A percentile compares a stretch with the other conserved stretches of the same genome.
These are phyloP conservation scores for Arachis hypogaea DNA, from an alignment of 306 rosid species.

Conservation along the genomic window DNA sequence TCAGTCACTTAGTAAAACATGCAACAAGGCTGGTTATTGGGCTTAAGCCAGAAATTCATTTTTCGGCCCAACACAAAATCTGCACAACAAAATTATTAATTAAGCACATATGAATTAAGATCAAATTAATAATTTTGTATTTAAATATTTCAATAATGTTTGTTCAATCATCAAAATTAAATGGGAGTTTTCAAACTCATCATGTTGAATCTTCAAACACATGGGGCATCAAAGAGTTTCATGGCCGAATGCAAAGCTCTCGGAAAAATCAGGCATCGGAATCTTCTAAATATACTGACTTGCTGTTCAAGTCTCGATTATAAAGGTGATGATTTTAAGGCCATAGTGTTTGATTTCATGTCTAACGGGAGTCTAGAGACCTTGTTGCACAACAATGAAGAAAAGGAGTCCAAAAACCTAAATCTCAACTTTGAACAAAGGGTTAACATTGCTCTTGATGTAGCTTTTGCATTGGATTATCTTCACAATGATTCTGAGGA, in stretches of 20 bases:
- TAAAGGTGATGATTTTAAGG: slow-evolving; percentile 42
- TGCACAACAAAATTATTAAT: too few species aligned
- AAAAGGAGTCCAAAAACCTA: not conserved
- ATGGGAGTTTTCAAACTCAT: too few species aligned
- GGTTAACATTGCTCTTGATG: slow-evolving; percentile 47
- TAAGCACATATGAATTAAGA: too few species aligned
- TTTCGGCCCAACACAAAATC: too few species aligned
- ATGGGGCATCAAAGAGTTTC: slow-evolving; percentile 50
- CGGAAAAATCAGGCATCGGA: slow-evolving; percentile 35
- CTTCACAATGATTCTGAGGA: slow-evolving; percentile 45
- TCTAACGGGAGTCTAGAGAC: slow-evolving; percentile 46
- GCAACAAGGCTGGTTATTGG: too few species aligned
- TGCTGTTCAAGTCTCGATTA: slow-evolving; percentile 45
- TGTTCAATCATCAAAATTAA: too few species aligned
- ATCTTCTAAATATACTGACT: slow-evolving; percentile 38
- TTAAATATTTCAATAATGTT: too few species aligned
- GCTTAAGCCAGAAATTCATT: too few species aligned
- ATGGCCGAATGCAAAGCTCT: slow-evolving; percentile 43
- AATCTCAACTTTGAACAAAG: slow-evolving; percentile 17
- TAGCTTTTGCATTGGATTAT: slow-evolving; percentile 52
- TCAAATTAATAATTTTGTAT: too few species aligned
- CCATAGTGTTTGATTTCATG: slow-evolving; percentile 49
- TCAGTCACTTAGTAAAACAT: too few species aligned
- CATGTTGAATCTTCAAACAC: slow-evolving; percentile 37
- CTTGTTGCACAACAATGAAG: slow-evolving; percentile 32